phyloP scores from a whole-genome alignment of 1,139 yeast genomes.

The Magnusiomyces magnusii region DNA sequence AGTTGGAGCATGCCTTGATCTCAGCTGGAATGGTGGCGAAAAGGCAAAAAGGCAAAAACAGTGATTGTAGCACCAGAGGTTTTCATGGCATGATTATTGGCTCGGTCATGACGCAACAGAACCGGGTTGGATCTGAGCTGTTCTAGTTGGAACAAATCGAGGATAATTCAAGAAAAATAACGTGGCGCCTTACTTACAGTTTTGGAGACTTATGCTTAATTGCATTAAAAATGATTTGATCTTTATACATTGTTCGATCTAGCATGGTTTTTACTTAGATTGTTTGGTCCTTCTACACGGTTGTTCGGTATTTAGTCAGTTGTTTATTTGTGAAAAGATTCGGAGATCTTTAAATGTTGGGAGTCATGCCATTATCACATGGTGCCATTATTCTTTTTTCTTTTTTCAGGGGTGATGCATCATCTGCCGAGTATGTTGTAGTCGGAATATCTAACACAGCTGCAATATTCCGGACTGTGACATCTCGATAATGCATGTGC shows the following conservation, averaged over 20 bases:
- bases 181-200: not conserved
- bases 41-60: not conserved
- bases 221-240: too few relatives aligned
- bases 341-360: not conserved
- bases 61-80: not conserved
- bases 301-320: too few relatives aligned
- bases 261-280: not conserved
- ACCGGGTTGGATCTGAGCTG: not conserved
- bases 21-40: not conserved
- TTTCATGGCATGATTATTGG: not conserved
- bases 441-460: too few relatives aligned
- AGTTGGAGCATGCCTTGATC: not conserved
- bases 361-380: not conserved
- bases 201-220: too few relatives aligned
- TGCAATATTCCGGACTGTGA: not conserved
- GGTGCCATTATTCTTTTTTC: not conserved
- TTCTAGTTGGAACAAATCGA: not conserved
- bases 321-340: not conserved
- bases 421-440: too few relatives aligned
- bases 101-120: not conserved
- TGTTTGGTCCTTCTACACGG: not conserved
- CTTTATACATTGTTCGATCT: not conserved
- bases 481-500: constrained; percentile 26
- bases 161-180: not conserved
- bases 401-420: too few relatives aligned